Conservation (phyloP, 2,329 filamentous ascomycete genomes). For the Gyromitra esculenta region DNA sequence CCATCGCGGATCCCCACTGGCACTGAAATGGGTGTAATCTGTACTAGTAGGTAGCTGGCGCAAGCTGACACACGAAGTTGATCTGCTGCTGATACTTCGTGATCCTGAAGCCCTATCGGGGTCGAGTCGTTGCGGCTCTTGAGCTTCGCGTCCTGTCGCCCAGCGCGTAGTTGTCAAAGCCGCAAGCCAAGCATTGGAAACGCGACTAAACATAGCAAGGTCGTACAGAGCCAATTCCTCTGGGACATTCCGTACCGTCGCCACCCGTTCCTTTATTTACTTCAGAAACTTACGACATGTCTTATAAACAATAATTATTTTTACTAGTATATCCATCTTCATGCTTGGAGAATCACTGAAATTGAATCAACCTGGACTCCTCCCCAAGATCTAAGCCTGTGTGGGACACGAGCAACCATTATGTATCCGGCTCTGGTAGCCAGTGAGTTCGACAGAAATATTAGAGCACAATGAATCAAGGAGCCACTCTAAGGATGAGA, state of each 20-base stretch:
- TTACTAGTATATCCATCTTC: background rate
- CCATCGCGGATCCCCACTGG: conserved; percentile 36
- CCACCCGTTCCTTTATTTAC: background rate
- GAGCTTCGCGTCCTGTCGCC: conserved; percentile 31
- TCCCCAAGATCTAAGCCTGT: background rate
- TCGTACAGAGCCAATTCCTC: conserved; percentile 13
- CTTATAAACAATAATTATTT: background rate
- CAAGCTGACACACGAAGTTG: conserved; percentile 16
- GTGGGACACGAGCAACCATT: background rate
- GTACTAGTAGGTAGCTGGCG: conserved; percentile 33
- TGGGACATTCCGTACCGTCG: background rate
- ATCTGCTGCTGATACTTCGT: conserved; percentile 29
- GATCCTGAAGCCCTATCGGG: conserved; percentile 2
- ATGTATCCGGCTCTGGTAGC: too few relatives aligned
- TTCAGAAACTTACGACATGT: background rate
- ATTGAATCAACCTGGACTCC: background rate
- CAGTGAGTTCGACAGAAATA: background rate
- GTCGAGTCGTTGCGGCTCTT: conserved; percentile 43
- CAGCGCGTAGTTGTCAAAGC: conserved; percentile 26
- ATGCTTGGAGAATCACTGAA: background rate
- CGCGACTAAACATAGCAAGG: conserved; percentile 20
- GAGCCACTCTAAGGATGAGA: conserved; percentile 10
- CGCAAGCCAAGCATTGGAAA: conserved; percentile 49
- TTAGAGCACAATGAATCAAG: background rate
- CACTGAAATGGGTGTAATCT: conserved; percentile 23